A percentile compares a stretch with the other conserved stretches of the same genome.
Conservation (phyloP, 1,284 basidiomycete genomes). For the Binderoboletus segoi region DNA sequence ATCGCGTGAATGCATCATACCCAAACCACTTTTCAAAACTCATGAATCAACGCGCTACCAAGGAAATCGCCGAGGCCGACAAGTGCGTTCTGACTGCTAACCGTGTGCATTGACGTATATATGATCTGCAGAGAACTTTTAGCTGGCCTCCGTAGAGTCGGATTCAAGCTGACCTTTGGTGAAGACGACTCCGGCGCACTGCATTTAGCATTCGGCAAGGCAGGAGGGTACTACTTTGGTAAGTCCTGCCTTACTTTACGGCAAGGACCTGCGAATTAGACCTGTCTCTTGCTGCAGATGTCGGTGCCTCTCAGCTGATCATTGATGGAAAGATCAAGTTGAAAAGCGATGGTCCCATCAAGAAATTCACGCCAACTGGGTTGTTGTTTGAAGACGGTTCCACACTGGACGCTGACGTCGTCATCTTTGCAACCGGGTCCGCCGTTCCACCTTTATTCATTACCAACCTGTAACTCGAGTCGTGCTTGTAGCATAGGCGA, state of each 20-base stretch:
- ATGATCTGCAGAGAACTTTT: slow-evolving; percentile 43
- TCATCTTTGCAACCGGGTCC: slow-evolving; percentile 66
- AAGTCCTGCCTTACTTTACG: slow-evolving; percentile 5
- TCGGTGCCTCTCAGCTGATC: slow-evolving; percentile 66
- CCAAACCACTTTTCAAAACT: slow-evolving; percentile 30
- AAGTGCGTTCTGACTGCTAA: slow-evolving; percentile 12
- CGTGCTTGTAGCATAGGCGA: slow-evolving; percentile 37
- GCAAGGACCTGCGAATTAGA: background rate
- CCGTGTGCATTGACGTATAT: slow-evolving; percentile 41
- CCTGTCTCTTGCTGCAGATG: slow-evolving; percentile 41
- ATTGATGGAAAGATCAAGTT: slow-evolving; percentile 75
- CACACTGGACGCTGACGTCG: slow-evolving; percentile 59
- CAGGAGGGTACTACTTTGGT: slow-evolving; percentile 50
- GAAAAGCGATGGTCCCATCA: slow-evolving; percentile 62
- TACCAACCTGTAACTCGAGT: slow-evolving; percentile 10
- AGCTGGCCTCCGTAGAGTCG: slow-evolving; percentile 56
- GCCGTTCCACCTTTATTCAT: slow-evolving; percentile 10
- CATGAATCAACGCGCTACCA: slow-evolving; percentile 47
- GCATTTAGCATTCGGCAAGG: slow-evolving; percentile 33
- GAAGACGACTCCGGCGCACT: slow-evolving; percentile 52
- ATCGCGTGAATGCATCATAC: slow-evolving; percentile 41
- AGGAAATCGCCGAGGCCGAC: slow-evolving; percentile 23
- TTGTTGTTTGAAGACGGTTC: slow-evolving; percentile 69
- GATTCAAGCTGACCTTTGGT: slow-evolving; percentile 62
- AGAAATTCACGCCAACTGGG: slow-evolving; percentile 55